phyloP scores from a whole-genome alignment of 805 yeast genomes.

The Candida piceae region DNA sequence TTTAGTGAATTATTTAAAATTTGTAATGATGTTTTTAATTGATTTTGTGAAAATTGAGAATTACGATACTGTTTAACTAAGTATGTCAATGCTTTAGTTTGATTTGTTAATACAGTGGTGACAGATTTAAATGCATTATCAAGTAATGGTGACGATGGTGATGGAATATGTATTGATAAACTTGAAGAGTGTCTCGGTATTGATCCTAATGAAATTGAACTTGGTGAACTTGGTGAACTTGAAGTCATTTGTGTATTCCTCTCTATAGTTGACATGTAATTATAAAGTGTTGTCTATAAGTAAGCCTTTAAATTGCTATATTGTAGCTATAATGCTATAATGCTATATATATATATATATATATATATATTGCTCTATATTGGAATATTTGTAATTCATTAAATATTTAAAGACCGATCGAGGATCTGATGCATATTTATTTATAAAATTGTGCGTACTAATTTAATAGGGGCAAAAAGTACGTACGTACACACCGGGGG shows the following conservation, averaged over 20 bases:
- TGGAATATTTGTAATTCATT: too few species aligned
- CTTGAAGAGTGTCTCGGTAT: conserved; percentile 26
- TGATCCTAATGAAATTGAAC: not conserved
- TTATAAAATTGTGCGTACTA: too few species aligned
- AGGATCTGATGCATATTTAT: too few species aligned
- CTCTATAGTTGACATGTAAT: too few species aligned
- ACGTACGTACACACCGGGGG: too few species aligned
- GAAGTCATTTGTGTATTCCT: not conserved
- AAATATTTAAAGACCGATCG: too few species aligned
- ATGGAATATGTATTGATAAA: conserved; percentile 19
- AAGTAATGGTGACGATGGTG: conserved; percentile 18
- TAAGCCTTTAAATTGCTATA: too few species aligned
- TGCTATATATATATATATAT: too few species aligned
- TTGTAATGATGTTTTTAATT: conserved; percentile 39
- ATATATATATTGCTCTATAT: too few species aligned
- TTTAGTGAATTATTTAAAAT: conserved; percentile 38
- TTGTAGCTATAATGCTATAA: too few species aligned
- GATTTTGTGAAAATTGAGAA: conserved; percentile 41
- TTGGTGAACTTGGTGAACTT: not conserved
- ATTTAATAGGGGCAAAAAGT: too few species aligned
- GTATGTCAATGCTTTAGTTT: conserved; percentile 43
- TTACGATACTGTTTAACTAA: conserved; percentile 41
- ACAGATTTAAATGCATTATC: conserved; percentile 28
- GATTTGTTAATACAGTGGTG: conserved; percentile 38
- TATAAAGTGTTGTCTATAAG: too few species aligned